Conservation (phyloP, 2,329 filamentous ascomycete genomes). For the Corniculantispora saksenae region DNA sequence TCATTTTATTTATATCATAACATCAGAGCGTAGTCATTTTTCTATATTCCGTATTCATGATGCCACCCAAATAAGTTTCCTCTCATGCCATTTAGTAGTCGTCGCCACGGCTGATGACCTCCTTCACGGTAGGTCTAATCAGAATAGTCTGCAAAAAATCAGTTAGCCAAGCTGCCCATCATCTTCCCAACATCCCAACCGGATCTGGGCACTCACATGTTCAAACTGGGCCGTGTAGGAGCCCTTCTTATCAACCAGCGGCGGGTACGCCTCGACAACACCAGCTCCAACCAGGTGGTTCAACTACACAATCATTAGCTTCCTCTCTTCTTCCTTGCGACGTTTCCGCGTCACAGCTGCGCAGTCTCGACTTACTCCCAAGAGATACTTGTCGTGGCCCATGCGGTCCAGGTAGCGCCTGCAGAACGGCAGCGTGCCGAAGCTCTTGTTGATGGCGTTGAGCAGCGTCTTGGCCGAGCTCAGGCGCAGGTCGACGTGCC, state of each 20-base stretch:
- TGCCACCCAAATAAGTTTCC: not conserved
- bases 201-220: constrained; percentile 69
- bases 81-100: constrained; percentile 63
- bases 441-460: constrained; percentile 93
- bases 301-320: constrained; percentile 51
- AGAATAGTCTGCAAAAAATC: constrained; percentile 63
- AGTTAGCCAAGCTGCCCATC: constrained; percentile 20
- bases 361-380: constrained; percentile 80
- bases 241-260: constrained; percentile 87
- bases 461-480: constrained; percentile 83
- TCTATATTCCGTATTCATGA: not conserved
- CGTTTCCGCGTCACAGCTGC: not conserved
- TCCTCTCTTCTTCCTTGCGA: not conserved
- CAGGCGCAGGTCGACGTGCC: constrained; percentile 74
- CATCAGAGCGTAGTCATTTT: not conserved
- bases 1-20: not conserved
- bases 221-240: constrained; percentile 94
- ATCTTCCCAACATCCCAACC: not conserved
- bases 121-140: constrained; percentile 78
- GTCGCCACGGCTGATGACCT: constrained; percentile 82
- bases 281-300: constrained; percentile 82
- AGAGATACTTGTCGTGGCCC: constrained; percentile 91
- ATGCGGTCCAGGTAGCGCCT: constrained; percentile 86
- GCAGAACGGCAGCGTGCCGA: constrained; percentile 89
- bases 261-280: constrained; percentile 88